Evolutionary conservation across 106 monocot genomes (phyloP), one percentile per base, ranked within the genome.

Genomic region (Cymbidium sinense): DNA sequence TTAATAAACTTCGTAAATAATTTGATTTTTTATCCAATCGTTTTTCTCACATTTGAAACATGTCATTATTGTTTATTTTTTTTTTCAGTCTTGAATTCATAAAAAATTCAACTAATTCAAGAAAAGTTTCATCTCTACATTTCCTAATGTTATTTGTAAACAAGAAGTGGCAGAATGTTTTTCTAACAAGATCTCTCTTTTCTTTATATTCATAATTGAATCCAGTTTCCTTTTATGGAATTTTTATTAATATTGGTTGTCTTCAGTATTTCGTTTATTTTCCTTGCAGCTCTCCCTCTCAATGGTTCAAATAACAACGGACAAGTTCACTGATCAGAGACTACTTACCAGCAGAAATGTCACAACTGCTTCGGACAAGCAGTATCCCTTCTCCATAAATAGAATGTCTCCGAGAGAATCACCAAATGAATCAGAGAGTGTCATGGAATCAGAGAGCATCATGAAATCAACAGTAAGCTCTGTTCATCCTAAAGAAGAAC

Each of bases 401-500:
- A 39, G 20, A 27, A 74, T 74, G 41, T 25, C 74, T 71, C 74
- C 20, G 44, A 28, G 44, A 28, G 44, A 43, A n/a, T 20, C 27
- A 17, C 44, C 74, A 74, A 44, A 44, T 74, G 74, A 74, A 44
- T 74, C 44, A 74, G 44, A 19, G 15, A 39, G n/a, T 39, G 39
- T 37, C 37, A 74, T 74, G 25, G 27, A 80, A 29, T 44, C 77
- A n/a, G 44, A 19, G 15, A 39, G n/a, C 71, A 72, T 37, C 37
- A 74, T 74, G 25, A 19, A 80, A 29, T 44, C 77, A n/a, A 71
- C 81, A 18, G 67, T 50, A 67, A 84, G 61, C 61, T 84, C 86
- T 70, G 64, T 70, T 11, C 44, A 83, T 64, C 50, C 78, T 18
- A 84, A 86, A 73, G 89, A 87, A 28, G 79, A 27, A 77, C 72